A percentile compares a stretch with the other conserved stretches of the same genome.
Conservation (phyloP, 2,329 filamentous ascomycete genomes). For the Xylariaceae sp. region DNA sequence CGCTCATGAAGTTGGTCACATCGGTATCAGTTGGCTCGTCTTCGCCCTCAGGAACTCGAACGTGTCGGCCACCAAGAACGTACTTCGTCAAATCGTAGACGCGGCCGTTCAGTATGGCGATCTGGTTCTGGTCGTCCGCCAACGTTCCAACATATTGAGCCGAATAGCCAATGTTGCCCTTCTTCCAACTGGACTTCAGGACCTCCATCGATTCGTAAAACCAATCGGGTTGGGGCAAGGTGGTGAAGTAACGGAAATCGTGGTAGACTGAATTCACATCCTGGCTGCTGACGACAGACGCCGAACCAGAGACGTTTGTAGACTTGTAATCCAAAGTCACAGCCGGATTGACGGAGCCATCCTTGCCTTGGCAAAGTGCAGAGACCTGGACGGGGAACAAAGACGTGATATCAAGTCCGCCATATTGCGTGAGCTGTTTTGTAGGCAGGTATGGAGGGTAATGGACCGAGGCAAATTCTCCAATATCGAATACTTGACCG, state of each 20-base stretch:
- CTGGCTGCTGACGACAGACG: constrained; percentile 57
- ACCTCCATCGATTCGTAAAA: constrained; percentile 83
- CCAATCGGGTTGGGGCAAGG: constrained; percentile 85
- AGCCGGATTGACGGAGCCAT: constrained; percentile 59
- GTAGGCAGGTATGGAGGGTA: constrained; percentile 65
- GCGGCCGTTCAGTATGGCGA: constrained; percentile 73
- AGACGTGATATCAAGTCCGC: constrained; percentile 77
- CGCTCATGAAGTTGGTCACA: constrained; percentile 77
- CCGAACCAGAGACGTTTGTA: constrained; percentile 68
- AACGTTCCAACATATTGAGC: constrained; percentile 70
- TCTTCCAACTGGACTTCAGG: constrained; percentile 74
- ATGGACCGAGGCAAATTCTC: constrained; percentile 67
- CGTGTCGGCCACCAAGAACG: constrained; percentile 65
- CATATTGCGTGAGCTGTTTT: constrained; percentile 71
- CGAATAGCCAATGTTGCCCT: constrained; percentile 83
- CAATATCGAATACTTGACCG: constrained; percentile 83
- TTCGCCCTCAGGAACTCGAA: constrained; percentile 53
- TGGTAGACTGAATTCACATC: constrained; percentile 81
- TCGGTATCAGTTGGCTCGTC: constrained; percentile 38
- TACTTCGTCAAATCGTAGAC: constrained; percentile 93
- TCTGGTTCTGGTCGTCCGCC: constrained; percentile 55
- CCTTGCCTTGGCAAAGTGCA: constrained; percentile 76
- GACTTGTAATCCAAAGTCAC: constrained; percentile 83
- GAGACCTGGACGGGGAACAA: constrained; percentile 94
- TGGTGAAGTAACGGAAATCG: constrained; percentile 82